A percentile compares a stretch with the other conserved stretches of the same genome.
Conservation (phyloP, 2,329 filamentous ascomycete species). For the Davidsoniella neocaledoniae region DNA sequence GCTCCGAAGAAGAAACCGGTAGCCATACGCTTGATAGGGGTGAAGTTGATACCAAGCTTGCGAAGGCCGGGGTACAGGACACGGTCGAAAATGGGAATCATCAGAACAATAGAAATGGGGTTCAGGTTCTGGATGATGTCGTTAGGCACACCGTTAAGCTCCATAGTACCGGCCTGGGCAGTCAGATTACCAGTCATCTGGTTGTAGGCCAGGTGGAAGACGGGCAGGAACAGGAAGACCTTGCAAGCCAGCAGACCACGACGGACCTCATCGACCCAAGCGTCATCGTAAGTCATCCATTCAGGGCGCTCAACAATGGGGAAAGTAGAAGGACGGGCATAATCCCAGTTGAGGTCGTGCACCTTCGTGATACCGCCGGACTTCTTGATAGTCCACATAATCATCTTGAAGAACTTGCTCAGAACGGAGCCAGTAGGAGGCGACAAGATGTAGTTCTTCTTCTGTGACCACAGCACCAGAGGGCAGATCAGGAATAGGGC, state of each 20-base stretch:
- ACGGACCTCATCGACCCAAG: constrained; percentile 64
- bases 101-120: constrained; percentile 57
- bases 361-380: constrained; percentile 42
- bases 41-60: constrained; percentile 47
- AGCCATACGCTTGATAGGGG: constrained; percentile 60
- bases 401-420: constrained; percentile 46
- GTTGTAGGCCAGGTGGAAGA: constrained; percentile 43
- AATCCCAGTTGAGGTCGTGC: constrained; percentile 41
- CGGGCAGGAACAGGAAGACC: constrained; percentile 53
- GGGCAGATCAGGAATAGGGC: constrained; percentile 46
- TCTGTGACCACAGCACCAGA: constrained; percentile 41
- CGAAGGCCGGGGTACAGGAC: constrained; percentile 54
- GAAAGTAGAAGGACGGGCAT: constrained; percentile 49
- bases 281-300: constrained; percentile 74
- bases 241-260: constrained; percentile 53
- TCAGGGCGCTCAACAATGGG: constrained; percentile 35
- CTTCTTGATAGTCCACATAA: constrained; percentile 43
- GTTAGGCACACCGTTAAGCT: constrained; percentile 56
- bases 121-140: constrained; percentile 63
- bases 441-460: constrained; percentile 41
- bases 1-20: constrained; percentile 50
- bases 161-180: constrained; percentile 49
- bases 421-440: constrained; percentile 59
- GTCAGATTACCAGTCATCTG: constrained; percentile 44
- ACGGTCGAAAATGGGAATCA: constrained; percentile 54